Percentiles rank a stretch among this genome's conserved stretches.
Conservation (phyloP, 352 stramenopile species). For the Pythium vanterpoolii region DNA sequence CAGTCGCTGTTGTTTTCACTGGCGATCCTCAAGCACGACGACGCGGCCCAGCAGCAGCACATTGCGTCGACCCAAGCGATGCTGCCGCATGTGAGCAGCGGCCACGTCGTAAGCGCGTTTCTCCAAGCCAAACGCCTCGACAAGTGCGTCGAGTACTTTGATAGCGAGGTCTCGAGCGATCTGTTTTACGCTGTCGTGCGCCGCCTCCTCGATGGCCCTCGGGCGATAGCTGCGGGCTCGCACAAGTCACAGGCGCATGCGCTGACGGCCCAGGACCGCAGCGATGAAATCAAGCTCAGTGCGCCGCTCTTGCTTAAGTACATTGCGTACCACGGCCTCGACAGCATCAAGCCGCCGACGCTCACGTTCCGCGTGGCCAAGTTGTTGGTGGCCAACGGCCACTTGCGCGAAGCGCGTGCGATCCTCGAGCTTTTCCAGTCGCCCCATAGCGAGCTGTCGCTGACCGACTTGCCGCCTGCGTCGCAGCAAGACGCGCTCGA, state of each 20-base stretch:
- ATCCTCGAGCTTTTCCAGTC: conserved; percentile 49
- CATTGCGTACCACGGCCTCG: conserved; percentile 42
- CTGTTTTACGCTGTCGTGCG: conserved; percentile 38
- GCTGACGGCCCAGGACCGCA: not conserved
- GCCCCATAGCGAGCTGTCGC: conserved; percentile 32
- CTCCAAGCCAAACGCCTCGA: conserved; percentile 32
- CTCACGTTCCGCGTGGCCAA: conserved; percentile 48
- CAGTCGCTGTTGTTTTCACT: conserved; percentile 66
- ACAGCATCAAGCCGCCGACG: conserved; percentile 29
- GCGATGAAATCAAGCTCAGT: conserved; percentile 32
- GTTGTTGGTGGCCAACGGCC: conserved; percentile 36
- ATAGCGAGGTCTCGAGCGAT: conserved; percentile 29
- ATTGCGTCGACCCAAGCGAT: conserved; percentile 29
- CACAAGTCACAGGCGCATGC: not conserved
- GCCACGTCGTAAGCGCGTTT: conserved; percentile 39
- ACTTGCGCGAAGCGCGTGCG: conserved; percentile 44
- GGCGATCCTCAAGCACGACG: conserved; percentile 49
- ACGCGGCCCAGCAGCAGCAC: conserved; percentile 26
- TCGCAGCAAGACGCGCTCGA: conserved; percentile 68
- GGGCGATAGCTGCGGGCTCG: too few species aligned
- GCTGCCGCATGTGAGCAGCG: conserved; percentile 41
- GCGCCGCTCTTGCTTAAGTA: conserved; percentile 60
- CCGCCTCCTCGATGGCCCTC: conserved; percentile 29
- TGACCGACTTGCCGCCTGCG: conserved; percentile 49
- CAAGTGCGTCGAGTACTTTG: conserved; percentile 49